A percentile compares a stretch with the other conserved stretches of the same genome.
These are phyloP conservation scores for Mucor circinelloides DNA, from an alignment of 371 early-diverging fungal species.

Conservation along the genomic window DNA sequence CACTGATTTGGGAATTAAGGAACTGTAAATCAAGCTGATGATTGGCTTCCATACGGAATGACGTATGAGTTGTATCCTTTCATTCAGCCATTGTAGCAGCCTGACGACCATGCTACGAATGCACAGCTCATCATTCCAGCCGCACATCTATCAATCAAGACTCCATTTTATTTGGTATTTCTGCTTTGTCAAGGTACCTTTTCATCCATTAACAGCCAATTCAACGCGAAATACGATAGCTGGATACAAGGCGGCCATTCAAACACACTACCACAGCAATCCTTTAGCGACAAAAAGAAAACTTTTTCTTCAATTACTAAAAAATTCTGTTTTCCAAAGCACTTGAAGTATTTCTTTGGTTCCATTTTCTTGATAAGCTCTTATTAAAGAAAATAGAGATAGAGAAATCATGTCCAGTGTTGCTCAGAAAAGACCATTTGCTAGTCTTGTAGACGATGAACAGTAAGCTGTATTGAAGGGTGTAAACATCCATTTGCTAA, in stretches of 20 bases:
- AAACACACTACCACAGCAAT: background rate
- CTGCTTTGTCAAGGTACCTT: background rate
- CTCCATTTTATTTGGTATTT: background rate
- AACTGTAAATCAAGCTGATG: background rate
- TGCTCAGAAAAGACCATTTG: slow-evolving; percentile 30
- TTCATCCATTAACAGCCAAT: background rate
- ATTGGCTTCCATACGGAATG: background rate
- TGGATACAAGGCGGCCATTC: background rate
- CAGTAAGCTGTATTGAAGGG: background rate
- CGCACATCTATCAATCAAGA: background rate
- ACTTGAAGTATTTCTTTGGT: slow-evolving; percentile 13
- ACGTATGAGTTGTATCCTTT: background rate
- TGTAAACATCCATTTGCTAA: too few relatives aligned
- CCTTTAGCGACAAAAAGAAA: background rate
- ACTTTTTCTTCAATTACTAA: background rate
- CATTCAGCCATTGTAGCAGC: background rate
- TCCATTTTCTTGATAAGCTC: background rate
- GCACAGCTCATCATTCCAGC: background rate
- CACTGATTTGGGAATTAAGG: background rate
- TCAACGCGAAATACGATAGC: background rate
- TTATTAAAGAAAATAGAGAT: background rate
- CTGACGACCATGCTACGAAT: background rate
- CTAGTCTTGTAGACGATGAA: slow-evolving; percentile 16
- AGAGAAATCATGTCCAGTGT: slow-evolving; percentile 19
- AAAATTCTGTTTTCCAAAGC: background rate